Percentiles rank a stretch among this genome's conserved stretches.
These are phyloP conservation scores for Bonia amplexicaulis DNA, from an alignment of 176 grass and related monocot genomes.

Conservation along the genomic window DNA sequence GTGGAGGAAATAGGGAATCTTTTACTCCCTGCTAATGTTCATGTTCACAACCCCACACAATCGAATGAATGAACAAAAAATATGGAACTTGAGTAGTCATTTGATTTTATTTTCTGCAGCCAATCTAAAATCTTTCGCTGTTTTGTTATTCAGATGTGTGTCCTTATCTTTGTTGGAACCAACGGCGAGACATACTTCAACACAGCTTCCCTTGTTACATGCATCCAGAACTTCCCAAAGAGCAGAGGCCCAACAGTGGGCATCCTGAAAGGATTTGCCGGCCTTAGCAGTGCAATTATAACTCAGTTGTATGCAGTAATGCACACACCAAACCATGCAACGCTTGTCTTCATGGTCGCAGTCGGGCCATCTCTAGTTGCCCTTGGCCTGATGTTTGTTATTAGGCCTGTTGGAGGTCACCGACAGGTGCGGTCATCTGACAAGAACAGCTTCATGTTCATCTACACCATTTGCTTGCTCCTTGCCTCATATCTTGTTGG, in stretches of 20 bases:
- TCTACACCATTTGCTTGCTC: constrained; percentile 77
- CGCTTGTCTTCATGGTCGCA: constrained; percentile 75
- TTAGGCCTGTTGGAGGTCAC: constrained; percentile 78
- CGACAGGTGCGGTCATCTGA: constrained; percentile 69
- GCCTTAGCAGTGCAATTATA: constrained; percentile 79
- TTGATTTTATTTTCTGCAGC: constrained; percentile 10
- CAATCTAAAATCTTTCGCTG: neutral
- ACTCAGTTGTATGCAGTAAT: constrained; percentile 71
- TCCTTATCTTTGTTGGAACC: constrained; percentile 79
- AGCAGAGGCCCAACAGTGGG: constrained; percentile 80
- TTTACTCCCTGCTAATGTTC: neutral
- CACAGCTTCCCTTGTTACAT: constrained; percentile 75
- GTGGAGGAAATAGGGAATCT: neutral
- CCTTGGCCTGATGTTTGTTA: constrained; percentile 76
- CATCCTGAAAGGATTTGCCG: constrained; percentile 86
- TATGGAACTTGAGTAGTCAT: neutral
- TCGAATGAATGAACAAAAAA: neutral
- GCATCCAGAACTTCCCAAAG: constrained; percentile 94
- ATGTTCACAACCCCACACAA: neutral
- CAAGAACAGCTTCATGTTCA: constrained; percentile 76
- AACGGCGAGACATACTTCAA: constrained; percentile 94
- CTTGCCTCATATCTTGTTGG: constrained; percentile 85
- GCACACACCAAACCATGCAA: constrained; percentile 68
- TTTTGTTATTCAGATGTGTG: constrained; percentile 63
- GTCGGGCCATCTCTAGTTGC: constrained; percentile 77